Percentiles rank a stretch among this genome's conserved stretches.
These are phyloP conservation scores for Heterobasidion parviporum DNA, from an alignment of 1,284 basidiomycete species.

Conservation along the genomic window DNA sequence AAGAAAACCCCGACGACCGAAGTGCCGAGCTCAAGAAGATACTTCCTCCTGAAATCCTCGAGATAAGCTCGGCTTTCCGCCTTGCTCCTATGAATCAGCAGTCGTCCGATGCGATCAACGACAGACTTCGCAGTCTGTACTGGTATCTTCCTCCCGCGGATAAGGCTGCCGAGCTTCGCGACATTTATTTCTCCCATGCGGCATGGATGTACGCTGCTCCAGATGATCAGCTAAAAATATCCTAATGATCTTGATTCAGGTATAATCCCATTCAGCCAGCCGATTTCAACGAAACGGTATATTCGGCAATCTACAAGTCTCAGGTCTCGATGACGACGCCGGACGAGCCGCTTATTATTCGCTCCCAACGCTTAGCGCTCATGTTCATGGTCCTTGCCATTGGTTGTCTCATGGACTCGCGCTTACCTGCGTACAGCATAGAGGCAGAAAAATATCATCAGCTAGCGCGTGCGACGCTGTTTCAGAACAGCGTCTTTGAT, in stretches of 20 bases:
- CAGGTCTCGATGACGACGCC: constrained; percentile 29
- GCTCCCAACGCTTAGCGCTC: constrained; percentile 60
- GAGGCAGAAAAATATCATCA: constrained; percentile 78
- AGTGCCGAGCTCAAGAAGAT: constrained; percentile 41
- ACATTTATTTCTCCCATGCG: constrained; percentile 60
- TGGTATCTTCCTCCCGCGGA: constrained; percentile 60
- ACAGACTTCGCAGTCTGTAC: constrained; percentile 47
- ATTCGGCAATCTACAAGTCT: constrained; percentile 51
- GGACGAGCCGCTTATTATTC: constrained; percentile 40
- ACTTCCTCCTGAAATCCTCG: constrained; percentile 53
- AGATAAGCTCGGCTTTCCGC: constrained; percentile 56
- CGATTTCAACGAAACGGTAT: constrained; percentile 61
- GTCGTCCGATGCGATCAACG: constrained; percentile 33
- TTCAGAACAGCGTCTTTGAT: constrained; percentile 64
- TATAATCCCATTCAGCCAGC: constrained; percentile 63
- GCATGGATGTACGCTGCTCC: constrained; percentile 59
- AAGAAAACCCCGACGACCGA: constrained; percentile 42
- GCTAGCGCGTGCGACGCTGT: constrained; percentile 62
- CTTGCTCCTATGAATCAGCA: constrained; percentile 40
- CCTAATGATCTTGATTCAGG: constrained; percentile 29
- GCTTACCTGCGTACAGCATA: constrained; percentile 55
- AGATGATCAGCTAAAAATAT: neutral
- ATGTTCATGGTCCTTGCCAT: constrained; percentile 73
- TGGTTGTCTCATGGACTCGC: constrained; percentile 61
- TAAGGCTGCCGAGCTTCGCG: constrained; percentile 50